Conservation (phyloP, 345 rosid species). For the Gynandropsis gynandra region DNA sequence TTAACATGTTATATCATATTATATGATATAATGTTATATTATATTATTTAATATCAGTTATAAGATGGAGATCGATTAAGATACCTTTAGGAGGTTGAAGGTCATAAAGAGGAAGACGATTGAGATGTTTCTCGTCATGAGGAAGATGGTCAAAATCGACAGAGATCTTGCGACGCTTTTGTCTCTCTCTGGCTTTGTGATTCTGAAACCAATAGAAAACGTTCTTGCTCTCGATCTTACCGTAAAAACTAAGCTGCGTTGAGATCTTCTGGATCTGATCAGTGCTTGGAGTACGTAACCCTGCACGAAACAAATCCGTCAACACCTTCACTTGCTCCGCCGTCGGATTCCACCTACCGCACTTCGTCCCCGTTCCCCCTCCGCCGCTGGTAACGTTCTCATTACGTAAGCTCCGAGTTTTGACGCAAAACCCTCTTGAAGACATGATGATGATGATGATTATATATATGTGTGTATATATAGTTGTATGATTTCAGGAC, state of each 20-base stretch:
- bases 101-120: too few species aligned
- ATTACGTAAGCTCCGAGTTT: constrained; percentile 32
- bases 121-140: too few species aligned
- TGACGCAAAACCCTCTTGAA: constrained; percentile 57
- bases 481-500: constrained; percentile 12
- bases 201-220: constrained; percentile 78
- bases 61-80: too few species aligned
- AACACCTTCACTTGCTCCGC: constrained; percentile 50
- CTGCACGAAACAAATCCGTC: constrained; percentile 45
- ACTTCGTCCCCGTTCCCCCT: too few species aligned
- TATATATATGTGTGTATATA: constrained; percentile 9
- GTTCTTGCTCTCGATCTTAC: constrained; percentile 62
- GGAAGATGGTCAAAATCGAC: too few species aligned
- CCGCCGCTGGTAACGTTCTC: constrained; percentile 23
- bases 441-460: constrained; percentile 67
- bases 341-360: constrained; percentile 61
- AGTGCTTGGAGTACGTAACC: constrained; percentile 44
- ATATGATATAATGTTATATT: too few species aligned
- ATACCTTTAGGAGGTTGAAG: too few species aligned
- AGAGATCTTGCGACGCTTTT: constrained; percentile 47
- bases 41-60: too few species aligned
- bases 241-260: constrained; percentile 44
- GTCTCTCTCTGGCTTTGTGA: constrained; percentile 58
- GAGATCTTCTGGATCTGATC: constrained; percentile 59
- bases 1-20: too few species aligned